These are phyloP conservation scores for Triticum dicoccoides DNA, from an alignment of 176 grass and related monocot species.

Conservation along the genomic window DNA sequence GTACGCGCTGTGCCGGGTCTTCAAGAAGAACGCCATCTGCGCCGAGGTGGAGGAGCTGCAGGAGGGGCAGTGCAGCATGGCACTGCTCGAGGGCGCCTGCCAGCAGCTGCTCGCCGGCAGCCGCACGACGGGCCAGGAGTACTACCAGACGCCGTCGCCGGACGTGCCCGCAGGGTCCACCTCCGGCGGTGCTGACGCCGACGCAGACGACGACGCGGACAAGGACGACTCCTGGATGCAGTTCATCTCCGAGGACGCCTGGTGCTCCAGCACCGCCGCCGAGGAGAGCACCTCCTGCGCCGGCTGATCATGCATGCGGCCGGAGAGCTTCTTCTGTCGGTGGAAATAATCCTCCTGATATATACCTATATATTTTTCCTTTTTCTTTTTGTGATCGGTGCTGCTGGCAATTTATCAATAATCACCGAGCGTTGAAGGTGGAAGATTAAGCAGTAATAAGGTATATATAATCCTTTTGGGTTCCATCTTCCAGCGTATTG, in stretches of 20 bases:
- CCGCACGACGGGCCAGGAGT: slow-evolving; percentile 31
- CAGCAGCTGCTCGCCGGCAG: slow-evolving; percentile 32
- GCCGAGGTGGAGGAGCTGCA: slow-evolving; percentile 54
- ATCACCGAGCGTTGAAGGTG: slow-evolving; percentile 9
- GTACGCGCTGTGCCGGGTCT: slow-evolving; percentile 69
- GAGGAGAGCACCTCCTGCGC: slow-evolving; percentile 56
- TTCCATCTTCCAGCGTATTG: slow-evolving; percentile 43
- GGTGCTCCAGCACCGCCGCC: slow-evolving; percentile 54
- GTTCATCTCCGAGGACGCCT: slow-evolving; percentile 85
- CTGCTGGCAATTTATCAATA: slow-evolving; percentile 37
- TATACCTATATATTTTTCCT: slow-evolving; percentile 26
- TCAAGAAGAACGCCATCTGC: slow-evolving; percentile 81
- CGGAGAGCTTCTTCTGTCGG: slow-evolving; percentile 22
- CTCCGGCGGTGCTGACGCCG: slow-evolving; percentile 21
- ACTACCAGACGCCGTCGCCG: slow-evolving; percentile 54
- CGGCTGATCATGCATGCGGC: slow-evolving; percentile 13
- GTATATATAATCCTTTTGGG: slow-evolving; percentile 31
- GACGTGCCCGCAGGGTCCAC: slow-evolving; percentile 55
- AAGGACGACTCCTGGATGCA: slow-evolving; percentile 94
- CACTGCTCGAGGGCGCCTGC: slow-evolving; percentile 43
- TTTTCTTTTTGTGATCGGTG: slow-evolving; percentile 25
- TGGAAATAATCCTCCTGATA: slow-evolving; percentile 4
- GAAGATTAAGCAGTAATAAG: slow-evolving; percentile 44
- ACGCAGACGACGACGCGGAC: slow-evolving; percentile 36
- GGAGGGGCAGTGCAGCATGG: slow-evolving; percentile 66